Base-by-base conservation (phyloP, 306 rosid genomes). In the Malus sieversii region DNA sequence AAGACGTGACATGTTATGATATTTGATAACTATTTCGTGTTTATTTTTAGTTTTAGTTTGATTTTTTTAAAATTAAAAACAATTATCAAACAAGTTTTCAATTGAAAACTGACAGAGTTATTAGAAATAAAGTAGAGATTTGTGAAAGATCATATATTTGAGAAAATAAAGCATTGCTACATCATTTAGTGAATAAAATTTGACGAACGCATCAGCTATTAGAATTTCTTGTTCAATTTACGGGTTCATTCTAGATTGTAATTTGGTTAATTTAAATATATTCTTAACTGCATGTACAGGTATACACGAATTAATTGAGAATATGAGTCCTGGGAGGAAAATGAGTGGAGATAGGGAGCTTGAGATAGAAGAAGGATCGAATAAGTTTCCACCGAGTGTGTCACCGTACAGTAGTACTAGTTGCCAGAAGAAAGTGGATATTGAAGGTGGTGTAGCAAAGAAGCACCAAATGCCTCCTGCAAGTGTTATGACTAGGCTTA, bases 401-500 rank as follows among this genome's bases (percentile, higher is more conserved):
- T 92, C 97, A 59, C 92, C 96, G 25, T 87, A 92, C 42, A 82
- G 72, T 8, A 78, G 71, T 68, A 83, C 20, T 16, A 57, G 70
- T 10, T 81, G 68, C 71, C 86, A 86, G 76, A 90, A 90, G 80
- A 84, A 81, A 80, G 71, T 82, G 71, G 85, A 88, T 64, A 78
- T 86, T 73, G 96, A 82, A 71, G 87, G 76, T 4, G 87, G 75
- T 20, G 81, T 44, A 51, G 72, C 73, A 51, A 88, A 84, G 82
- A 90, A 89, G 66, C 92, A 85, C 38, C 86, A 84, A 63, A 91
- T 93, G 98, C 98, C 98, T 66, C 93, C 97, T 0, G 87, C 97
- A 8, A 88, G 90, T 79, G 97, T 93, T 22, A 93, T 93, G 91
- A 91, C 97, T 63, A 91, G 96, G 65, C 97, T 93, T 30, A 90